Percentiles rank a stretch among this genome's conserved stretches.
Evolutionary conservation across 2,329 filamentous ascomycete species (phyloP).

Genomic region (Xylaria arbuscula): DNA sequence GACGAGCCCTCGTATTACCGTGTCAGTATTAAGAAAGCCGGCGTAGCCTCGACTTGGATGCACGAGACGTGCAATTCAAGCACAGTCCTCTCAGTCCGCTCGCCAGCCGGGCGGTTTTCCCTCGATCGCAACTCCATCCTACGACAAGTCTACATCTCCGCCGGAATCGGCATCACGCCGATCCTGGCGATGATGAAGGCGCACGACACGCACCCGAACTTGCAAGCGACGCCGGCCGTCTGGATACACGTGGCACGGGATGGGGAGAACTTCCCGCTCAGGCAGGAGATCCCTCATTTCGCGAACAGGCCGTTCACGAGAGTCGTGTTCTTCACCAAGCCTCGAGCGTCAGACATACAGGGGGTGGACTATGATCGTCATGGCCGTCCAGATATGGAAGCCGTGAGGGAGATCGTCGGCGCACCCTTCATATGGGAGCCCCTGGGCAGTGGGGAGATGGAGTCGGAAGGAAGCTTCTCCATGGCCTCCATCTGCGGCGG

Average conservation of each 20-base stretch:
- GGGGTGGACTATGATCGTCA: slow-evolving; percentile 36
- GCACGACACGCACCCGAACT: slow-evolving; percentile 40
- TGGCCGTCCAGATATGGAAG: slow-evolving; percentile 37
- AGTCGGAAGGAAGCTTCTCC: slow-evolving; percentile 37
- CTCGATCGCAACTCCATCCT: slow-evolving; percentile 38
- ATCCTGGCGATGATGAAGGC: slow-evolving; percentile 45
- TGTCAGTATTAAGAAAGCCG: slow-evolving; percentile 40
- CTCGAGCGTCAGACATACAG: slow-evolving; percentile 28
- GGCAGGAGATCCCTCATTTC: slow-evolving; percentile 33
- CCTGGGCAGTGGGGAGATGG: slow-evolving; percentile 32
- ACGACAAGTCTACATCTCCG: slow-evolving; percentile 43
- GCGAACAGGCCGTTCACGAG: slow-evolving; percentile 27
- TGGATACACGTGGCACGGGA: slow-evolving; percentile 42
- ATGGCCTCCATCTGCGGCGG: slow-evolving; percentile 40
- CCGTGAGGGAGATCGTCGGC: slow-evolving; percentile 33
- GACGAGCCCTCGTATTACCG: slow-evolving; percentile 41
- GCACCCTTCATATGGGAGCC: slow-evolving; percentile 37
- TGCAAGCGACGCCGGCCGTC: slow-evolving; percentile 33
- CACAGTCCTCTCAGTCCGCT: slow-evolving; percentile 37
- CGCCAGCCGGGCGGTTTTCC: slow-evolving; percentile 42
- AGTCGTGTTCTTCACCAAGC: slow-evolving; percentile 41
- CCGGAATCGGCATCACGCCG: slow-evolving; percentile 45
- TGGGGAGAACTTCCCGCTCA: slow-evolving; percentile 33
- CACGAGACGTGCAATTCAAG: slow-evolving; percentile 37
- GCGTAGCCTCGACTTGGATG: slow-evolving; percentile 42